phyloP scores from a whole-genome alignment of 768 basidiomycete genomes.

The Leucocoprinus leucothites region DNA sequence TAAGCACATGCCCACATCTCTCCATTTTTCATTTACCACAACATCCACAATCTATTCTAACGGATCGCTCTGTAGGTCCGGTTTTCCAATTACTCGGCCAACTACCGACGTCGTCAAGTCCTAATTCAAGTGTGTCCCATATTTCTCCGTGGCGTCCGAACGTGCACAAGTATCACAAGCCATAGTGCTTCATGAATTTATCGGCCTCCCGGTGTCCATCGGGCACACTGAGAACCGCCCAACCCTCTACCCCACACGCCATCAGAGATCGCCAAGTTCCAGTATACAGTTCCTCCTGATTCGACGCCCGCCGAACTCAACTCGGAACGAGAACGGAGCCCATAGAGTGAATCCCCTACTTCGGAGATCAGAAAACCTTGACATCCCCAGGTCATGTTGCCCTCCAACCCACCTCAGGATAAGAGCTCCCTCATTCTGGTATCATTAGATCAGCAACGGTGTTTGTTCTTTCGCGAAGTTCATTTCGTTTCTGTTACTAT shows the following conservation, averaged over 20 bases:
- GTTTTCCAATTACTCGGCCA: not conserved
- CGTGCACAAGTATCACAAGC: not conserved
- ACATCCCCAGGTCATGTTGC: too few relatives aligned
- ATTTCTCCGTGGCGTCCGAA: not conserved
- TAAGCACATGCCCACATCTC: not conserved
- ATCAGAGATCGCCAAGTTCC: not conserved
- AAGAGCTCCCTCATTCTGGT: constrained; percentile 2
- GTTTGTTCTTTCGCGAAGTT: not conserved
- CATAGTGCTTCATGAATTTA: not conserved
- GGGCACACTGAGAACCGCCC: constrained; percentile 1
- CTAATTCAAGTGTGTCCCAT: not conserved
- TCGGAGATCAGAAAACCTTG: too few relatives aligned
- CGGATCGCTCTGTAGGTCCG: constrained; percentile 2
- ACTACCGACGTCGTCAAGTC: not conserved
- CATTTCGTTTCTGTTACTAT: constrained; percentile 5
- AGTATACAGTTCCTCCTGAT: not conserved
- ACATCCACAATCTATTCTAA: too few relatives aligned
- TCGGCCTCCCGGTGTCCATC: not conserved
- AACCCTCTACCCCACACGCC: constrained; percentile 1
- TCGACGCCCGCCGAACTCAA: too few relatives aligned
- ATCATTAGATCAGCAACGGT: not conserved
- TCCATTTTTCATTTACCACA: too few relatives aligned
- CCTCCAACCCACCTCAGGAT: too few relatives aligned
- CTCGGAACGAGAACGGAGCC: too few relatives aligned
- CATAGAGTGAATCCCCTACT: too few relatives aligned